Evolutionary conservation across 1,284 basidiomycete genomes (phyloP).

Genomic region (Ustilago esculenta): DNA sequence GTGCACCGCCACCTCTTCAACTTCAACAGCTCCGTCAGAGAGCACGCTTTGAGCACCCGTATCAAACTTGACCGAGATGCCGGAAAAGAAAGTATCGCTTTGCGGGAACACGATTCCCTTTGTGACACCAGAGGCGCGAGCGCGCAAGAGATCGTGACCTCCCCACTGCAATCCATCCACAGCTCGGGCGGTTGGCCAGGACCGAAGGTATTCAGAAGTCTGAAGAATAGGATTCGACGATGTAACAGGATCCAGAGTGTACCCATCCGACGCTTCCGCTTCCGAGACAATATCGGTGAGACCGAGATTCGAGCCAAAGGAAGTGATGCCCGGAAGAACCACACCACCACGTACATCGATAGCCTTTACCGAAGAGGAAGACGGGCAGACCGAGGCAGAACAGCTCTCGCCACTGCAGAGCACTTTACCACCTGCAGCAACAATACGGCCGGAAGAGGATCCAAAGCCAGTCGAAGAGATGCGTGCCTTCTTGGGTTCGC

Average conservation of each 20-base stretch:
- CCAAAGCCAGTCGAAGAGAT: slow-evolving; percentile 5
- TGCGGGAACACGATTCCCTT: slow-evolving; percentile 71
- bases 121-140: slow-evolving; percentile 72
- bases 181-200: slow-evolving; percentile 39
- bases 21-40: slow-evolving; percentile 74
- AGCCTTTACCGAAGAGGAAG: background rate
- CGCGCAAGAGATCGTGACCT: slow-evolving; percentile 60
- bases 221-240: slow-evolving; percentile 6
- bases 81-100: slow-evolving; percentile 70
- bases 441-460: slow-evolving; percentile 7
- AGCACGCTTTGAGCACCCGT: slow-evolving; percentile 66
- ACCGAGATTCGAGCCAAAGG: slow-evolving; percentile 56
- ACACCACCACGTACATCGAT: slow-evolving; percentile 42
- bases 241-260: slow-evolving; percentile 19
- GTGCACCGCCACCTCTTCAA: slow-evolving; percentile 78
- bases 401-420: slow-evolving; percentile 34
- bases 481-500: background rate
- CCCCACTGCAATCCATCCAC: slow-evolving; percentile 57
- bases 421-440: slow-evolving; percentile 42
- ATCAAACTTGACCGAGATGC: slow-evolving; percentile 66
- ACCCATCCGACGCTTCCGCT: slow-evolving; percentile 46
- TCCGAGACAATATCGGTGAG: slow-evolving; percentile 58
- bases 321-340: slow-evolving; percentile 47
- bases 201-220: slow-evolving; percentile 12
- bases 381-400: slow-evolving; percentile 2